Evolutionary conservation across 2,329 filamentous ascomycete species (phyloP), one percentile per base, ranked within the genome.

Genomic region (Aspergillus fumigatiaffinis): DNA sequence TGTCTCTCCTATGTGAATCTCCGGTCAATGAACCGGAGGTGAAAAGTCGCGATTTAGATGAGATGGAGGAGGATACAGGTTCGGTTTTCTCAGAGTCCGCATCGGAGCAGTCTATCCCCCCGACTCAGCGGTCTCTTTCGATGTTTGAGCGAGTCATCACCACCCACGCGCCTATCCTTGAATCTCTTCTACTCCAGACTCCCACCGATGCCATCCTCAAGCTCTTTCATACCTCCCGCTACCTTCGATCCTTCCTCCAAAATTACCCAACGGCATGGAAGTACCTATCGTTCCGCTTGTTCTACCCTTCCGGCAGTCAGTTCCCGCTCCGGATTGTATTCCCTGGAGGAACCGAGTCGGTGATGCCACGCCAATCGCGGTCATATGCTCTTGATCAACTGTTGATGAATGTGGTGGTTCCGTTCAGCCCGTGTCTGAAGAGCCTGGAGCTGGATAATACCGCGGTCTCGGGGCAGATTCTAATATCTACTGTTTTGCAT

Each of bases 391-490:
- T 86, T 51, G 83, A 86, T 64, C 80, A 82, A 63, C 73, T 86
- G 48, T 74, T 86, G 58, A 79, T 82, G 71, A 79, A 79, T 57
- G 78, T 84, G 51, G 75, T 84, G 52, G 73, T 82, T 12, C 82
- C 84, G 21, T 82, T 83, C 66, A 84, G 82, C 51, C 79, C 79
- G 25, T 79, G 82, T 55, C 72, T 86, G 60, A 80, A 75, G 62
- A 85, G 79, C 60, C 72, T 86, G 59, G 83, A 85, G 68, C 73
- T 86, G 58, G 83, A 84, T 73, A 85, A 85, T 66, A 86, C 84
- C 8, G 81, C 82, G 10, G 82, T 85, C 26, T 82, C 80, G 25
- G 84, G 84, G 26, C 79, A 82, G 54, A 82, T 81, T 46, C 75
- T 86, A 50, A 80, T 81, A 8, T 79, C 77, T 41, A 81, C 77